Conservation (phyloP, 163 green algal species). For the Trebouxiophyceae sp. region DNA sequence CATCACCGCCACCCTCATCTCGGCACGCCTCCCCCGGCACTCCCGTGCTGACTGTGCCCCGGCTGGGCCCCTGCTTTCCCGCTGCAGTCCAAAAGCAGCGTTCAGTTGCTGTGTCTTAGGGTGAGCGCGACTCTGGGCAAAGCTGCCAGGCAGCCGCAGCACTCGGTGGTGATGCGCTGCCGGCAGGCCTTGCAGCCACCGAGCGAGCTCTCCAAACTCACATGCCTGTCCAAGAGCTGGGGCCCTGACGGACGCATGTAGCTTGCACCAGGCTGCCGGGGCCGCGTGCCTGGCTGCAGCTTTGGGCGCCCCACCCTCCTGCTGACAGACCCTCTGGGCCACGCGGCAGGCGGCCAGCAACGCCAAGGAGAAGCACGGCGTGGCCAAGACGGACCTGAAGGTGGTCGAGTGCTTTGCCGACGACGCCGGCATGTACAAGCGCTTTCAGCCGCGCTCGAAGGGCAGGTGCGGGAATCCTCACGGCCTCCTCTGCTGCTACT, state of each 20-base stretch:
- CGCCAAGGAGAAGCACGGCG: constrained; percentile 87
- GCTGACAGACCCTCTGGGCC: neutral
- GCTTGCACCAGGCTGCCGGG: neutral
- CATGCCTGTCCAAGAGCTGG: too few relatives aligned
- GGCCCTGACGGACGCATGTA: too few relatives aligned
- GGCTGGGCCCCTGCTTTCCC: neutral
- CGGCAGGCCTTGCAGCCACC: too few relatives aligned
- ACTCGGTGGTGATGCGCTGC: too few relatives aligned
- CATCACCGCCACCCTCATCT: neutral
- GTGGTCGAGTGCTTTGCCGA: constrained; percentile 79
- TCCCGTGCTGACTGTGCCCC: neutral
- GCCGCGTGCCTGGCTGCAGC: neutral
- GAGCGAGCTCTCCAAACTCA: too few relatives aligned
- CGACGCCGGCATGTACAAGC: constrained; percentile 72
- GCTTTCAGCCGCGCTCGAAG: constrained; percentile 74
- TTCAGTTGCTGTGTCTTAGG: too few relatives aligned
- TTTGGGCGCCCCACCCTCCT: neutral
- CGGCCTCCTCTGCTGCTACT: too few relatives aligned
- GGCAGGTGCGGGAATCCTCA: constrained; percentile 67
- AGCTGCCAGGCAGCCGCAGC: too few relatives aligned
- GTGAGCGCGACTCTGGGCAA: too few relatives aligned
- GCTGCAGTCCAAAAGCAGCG: too few relatives aligned
- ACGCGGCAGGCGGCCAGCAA: constrained; percentile 74
- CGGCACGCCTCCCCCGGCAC: too few relatives aligned
- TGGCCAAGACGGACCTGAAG: constrained; percentile 79